Conservation (phyloP, 2,329 filamentous ascomycete species). For the Metarhizium sp. region DNA sequence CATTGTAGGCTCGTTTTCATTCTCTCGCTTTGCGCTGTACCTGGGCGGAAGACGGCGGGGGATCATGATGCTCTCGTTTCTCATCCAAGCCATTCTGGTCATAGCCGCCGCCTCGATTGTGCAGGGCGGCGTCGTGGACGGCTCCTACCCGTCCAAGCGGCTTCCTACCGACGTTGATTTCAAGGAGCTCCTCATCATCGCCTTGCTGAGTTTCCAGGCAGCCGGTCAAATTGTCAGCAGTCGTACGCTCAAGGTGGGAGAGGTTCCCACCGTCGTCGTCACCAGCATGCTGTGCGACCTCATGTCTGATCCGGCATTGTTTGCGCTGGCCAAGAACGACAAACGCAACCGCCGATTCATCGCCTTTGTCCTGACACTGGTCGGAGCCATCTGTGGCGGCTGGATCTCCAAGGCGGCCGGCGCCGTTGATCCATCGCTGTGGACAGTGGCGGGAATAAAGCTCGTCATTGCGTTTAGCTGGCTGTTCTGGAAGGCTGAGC, state of each 20-base stretch:
- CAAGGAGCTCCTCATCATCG: conserved; percentile 30
- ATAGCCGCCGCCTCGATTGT: conserved; percentile 42
- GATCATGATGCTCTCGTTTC: conserved; percentile 38
- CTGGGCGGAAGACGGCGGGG: conserved; percentile 21
- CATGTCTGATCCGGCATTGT: conserved; percentile 38
- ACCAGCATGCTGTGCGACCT: conserved; percentile 47
- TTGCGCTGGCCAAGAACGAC: conserved; percentile 32
- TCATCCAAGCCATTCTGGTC: conserved; percentile 41
- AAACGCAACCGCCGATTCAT: conserved; percentile 39
- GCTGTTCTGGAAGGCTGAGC: conserved; percentile 19
- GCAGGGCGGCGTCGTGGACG: conserved; percentile 26
- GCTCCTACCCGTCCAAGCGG: conserved; percentile 7
- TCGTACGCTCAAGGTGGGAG: conserved; percentile 39
- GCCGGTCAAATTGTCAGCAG: conserved; percentile 43
- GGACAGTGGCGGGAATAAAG: conserved; percentile 37
- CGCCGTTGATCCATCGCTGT: conserved; percentile 32
- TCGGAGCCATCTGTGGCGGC: conserved; percentile 36
- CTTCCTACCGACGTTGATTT: conserved; percentile 12
- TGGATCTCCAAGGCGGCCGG: conserved; percentile 35
- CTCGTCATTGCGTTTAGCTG: conserved; percentile 26
- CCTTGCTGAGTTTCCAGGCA: conserved; percentile 42
- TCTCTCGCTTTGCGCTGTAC: conserved; percentile 21
- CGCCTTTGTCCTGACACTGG: conserved; percentile 34
- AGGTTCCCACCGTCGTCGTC: conserved; percentile 44
- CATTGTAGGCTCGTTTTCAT: conserved; percentile 40